Conservation (phyloP, 75 land plant species). For the Gnetum montanum region DNA sequence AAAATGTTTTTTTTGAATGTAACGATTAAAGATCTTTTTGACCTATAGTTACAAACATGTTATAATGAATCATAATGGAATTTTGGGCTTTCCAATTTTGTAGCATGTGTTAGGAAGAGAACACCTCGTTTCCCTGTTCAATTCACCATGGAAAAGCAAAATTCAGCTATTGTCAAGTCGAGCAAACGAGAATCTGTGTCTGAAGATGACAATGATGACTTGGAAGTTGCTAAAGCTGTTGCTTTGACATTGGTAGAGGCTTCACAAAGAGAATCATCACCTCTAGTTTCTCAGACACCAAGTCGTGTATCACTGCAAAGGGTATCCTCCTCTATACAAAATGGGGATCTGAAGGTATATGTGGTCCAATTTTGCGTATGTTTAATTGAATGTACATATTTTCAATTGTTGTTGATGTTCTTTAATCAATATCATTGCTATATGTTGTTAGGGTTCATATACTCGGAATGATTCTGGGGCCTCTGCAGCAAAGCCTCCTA, state of each 20-base stretch:
- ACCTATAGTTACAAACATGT: too few relatives aligned
- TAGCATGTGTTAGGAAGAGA: conserved; percentile 64
- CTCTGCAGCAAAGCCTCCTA: conserved; percentile 19
- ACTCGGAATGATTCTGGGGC: conserved; percentile 17
- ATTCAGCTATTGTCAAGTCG: conserved; percentile 11
- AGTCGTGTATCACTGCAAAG: conserved; percentile 26
- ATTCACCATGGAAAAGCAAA: conserved; percentile 22
- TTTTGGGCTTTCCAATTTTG: too few relatives aligned
- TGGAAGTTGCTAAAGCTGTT: conserved; percentile 55
- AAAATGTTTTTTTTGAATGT: not conserved
- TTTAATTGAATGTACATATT: too few relatives aligned
- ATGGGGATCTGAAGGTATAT: conserved; percentile 40
- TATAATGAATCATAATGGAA: too few relatives aligned
- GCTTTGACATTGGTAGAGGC: conserved; percentile 68
- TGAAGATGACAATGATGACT: conserved; percentile 29
- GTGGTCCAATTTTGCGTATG: too few relatives aligned
- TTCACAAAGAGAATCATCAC: conserved; percentile 64
- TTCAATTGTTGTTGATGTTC: too few relatives aligned
- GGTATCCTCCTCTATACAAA: conserved; percentile 30
- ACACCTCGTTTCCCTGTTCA: conserved; percentile 67
- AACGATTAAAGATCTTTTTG: too few relatives aligned
- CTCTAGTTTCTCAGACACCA: conserved; percentile 58
- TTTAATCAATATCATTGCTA: too few relatives aligned
- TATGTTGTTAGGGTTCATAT: conserved; percentile 4
- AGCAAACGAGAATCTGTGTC: conserved; percentile 21